Evolutionary conservation across 192 early-diverging fungal species (phyloP).

Genomic region (Linnemannia exigua): DNA sequence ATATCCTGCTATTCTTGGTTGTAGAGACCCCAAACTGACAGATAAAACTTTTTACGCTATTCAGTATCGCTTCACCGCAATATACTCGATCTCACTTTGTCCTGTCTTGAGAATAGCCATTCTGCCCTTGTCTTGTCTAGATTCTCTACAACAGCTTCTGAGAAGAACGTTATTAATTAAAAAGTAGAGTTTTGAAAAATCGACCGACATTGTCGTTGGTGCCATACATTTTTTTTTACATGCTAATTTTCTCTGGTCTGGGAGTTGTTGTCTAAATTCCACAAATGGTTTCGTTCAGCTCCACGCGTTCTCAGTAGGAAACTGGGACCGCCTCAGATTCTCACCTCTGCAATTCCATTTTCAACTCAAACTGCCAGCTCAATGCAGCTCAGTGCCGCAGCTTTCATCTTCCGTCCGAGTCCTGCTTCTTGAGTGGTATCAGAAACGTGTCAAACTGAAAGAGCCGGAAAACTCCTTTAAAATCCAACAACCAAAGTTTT

Average conservation of each 20-base stretch:
- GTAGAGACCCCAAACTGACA: too few relatives aligned
- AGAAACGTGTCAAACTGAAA: conserved; percentile 31
- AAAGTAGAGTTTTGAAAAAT: too few relatives aligned
- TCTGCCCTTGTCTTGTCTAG: too few relatives aligned
- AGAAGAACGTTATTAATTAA: too few relatives aligned
- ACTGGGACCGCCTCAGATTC: conserved; percentile 15
- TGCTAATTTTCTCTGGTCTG: conserved; percentile 12
- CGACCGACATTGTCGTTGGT: too few relatives aligned
- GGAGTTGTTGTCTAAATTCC: conserved; percentile 14
- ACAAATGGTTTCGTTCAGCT: neutral
- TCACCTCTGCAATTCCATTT: conserved; percentile 12
- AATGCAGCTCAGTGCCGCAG: conserved; percentile 35
- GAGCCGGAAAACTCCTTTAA: conserved; percentile 23
- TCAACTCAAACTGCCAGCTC: conserved; percentile 27
- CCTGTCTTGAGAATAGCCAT: too few relatives aligned
- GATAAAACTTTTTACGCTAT: too few relatives aligned
- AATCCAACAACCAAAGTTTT: conserved; percentile 32
- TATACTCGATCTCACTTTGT: too few relatives aligned
- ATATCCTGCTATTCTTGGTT: too few relatives aligned
- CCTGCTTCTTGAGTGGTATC: conserved; percentile 28
- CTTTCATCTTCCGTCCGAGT: conserved; percentile 27
- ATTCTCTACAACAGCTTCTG: too few relatives aligned
- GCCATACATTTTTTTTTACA: too few relatives aligned
- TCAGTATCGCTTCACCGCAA: too few relatives aligned
- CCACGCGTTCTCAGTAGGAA: conserved; percentile 12